phyloP scores from a whole-genome alignment of 2,329 filamentous ascomycete genomes.

The Colletotrichum sublineola region DNA sequence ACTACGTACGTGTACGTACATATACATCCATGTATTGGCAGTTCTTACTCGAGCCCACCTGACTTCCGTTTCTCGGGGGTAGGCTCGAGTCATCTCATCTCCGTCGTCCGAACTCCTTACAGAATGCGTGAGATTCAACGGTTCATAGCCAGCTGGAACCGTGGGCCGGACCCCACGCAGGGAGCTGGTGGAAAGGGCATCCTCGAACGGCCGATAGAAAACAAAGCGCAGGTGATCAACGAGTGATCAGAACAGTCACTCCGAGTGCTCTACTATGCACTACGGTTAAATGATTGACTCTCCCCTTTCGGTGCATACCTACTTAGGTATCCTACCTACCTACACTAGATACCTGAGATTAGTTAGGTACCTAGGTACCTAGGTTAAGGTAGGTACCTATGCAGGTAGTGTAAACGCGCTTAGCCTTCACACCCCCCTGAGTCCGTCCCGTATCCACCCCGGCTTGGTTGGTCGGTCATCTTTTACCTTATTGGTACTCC shows the following conservation, averaged over 20 bases:
- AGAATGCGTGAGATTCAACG: slow-evolving; percentile 20
- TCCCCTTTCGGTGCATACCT: slow-evolving; percentile 34
- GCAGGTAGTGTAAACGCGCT: slow-evolving; percentile 4
- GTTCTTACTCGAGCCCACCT: slow-evolving; percentile 23
- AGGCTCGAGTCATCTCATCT: slow-evolving; percentile 38
- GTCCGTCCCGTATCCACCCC: slow-evolving; percentile 13
- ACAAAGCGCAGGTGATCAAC: slow-evolving; percentile 12
- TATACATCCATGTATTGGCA: slow-evolving; percentile 12
- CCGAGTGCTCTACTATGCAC: neutral
- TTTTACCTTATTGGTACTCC: neutral
- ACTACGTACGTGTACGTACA: neutral
- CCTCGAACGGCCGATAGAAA: slow-evolving; percentile 7
- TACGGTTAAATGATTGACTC: slow-evolving; percentile 25
- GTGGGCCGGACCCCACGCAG: slow-evolving; percentile 4
- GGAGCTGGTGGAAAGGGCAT: slow-evolving; percentile 1
- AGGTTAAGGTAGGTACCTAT: no score
- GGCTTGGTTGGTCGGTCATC: neutral
- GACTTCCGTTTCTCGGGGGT: slow-evolving; percentile 13
- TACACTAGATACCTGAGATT: no score
- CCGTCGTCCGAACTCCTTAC: slow-evolving; percentile 39
- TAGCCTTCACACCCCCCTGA: slow-evolving; percentile 16
- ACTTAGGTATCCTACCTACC: no score
- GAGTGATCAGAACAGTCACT: slow-evolving; percentile 7
- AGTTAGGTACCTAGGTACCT: no score
- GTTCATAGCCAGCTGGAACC: slow-evolving; percentile 7